A percentile compares a stretch with the other conserved stretches of the same genome.
These are phyloP conservation scores for Colletotrichum musicola DNA, from an alignment of 2,329 filamentous ascomycete species.

Conservation along the genomic window DNA sequence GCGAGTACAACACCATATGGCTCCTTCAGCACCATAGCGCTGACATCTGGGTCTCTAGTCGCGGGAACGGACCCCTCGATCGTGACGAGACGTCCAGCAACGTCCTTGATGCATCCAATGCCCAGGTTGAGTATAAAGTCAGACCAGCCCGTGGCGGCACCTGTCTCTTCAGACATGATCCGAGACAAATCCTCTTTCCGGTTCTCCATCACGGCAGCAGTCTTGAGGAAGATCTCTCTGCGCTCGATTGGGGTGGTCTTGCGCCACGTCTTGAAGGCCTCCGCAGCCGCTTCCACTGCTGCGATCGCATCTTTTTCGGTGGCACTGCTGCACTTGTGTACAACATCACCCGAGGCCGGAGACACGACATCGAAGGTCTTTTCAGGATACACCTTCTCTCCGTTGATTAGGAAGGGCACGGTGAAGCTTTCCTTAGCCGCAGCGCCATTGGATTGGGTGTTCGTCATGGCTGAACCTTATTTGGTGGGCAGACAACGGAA, in stretches of 20 bases:
- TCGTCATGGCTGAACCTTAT: conserved; percentile 24
- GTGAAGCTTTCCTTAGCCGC: conserved; percentile 17
- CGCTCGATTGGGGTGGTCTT: conserved; percentile 67
- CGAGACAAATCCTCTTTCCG: conserved; percentile 66
- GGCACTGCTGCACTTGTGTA: conserved; percentile 68
- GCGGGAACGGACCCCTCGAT: conserved; percentile 49
- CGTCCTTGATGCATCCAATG: conserved; percentile 51
- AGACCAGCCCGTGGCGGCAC: conserved; percentile 43
- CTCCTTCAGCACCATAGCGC: conserved; percentile 73
- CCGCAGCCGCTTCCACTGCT: conserved; percentile 62
- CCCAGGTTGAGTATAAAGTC: conserved; percentile 51
- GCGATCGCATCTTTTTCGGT: conserved; percentile 65
- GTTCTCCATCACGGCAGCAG: conserved; percentile 68
- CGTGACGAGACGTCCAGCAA: conserved; percentile 52
- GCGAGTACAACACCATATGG: conserved; percentile 84
- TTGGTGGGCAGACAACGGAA: background rate
- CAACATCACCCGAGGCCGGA: conserved; percentile 64
- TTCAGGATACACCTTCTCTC: conserved; percentile 58
- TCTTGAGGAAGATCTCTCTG: conserved; percentile 72
- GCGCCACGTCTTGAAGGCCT: conserved; percentile 74
- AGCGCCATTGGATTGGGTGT: conserved; percentile 12
- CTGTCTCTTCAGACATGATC: conserved; percentile 63
- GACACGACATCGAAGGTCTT: conserved; percentile 68
- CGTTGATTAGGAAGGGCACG: conserved; percentile 59
- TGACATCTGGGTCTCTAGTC: conserved; percentile 58